Percentiles rank a stretch among this genome's conserved stretches.
These are phyloP conservation scores for Sphaerulina musiva DNA, from an alignment of 2,329 filamentous ascomycete species.

Conservation along the genomic window DNA sequence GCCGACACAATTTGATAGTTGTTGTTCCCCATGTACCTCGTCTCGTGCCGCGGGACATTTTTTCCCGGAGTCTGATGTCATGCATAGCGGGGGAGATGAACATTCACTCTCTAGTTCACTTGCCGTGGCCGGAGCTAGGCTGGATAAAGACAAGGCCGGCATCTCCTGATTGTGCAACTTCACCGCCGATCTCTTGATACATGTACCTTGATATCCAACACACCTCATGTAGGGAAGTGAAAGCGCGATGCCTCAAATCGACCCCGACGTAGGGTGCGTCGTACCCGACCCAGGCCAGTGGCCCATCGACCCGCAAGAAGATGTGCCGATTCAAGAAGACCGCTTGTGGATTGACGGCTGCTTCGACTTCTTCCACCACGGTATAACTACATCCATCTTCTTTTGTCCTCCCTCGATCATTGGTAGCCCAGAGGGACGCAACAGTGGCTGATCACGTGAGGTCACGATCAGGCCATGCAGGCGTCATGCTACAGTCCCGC, in stretches of 20 bases:
- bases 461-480: constrained; percentile 61
- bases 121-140: too few relatives aligned
- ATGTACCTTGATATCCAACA: too few relatives aligned
- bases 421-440: neutral
- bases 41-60: too few relatives aligned
- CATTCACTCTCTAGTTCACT: too few relatives aligned
- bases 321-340: constrained; percentile 53
- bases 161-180: too few relatives aligned
- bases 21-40: too few relatives aligned
- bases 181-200: too few relatives aligned
- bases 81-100: too few relatives aligned
- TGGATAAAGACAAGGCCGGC: too few relatives aligned
- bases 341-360: constrained; percentile 98
- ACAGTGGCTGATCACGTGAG: constrained; percentile 17
- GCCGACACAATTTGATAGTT: too few relatives aligned
- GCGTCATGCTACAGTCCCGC: constrained; percentile 91
- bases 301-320: constrained; percentile 60
- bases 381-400: constrained; percentile 11
- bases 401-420: neutral
- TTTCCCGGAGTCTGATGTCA: too few relatives aligned
- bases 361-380: constrained; percentile 98
- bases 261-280: constrained; percentile 31
- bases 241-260: constrained; percentile 19
- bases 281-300: constrained; percentile 52
- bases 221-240: too few relatives aligned